These are phyloP conservation scores for Zea mays DNA, from an alignment of 176 grass and related monocot species.

Conservation along the genomic window Zm-B73-REFERENCE-NAM-5.0 NC_050099.1:223696501-223697000, in stretches of 20 bases:
- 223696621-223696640: conserved; percentile 74
- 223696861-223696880: conserved; percentile 1
- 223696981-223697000: conserved; percentile 73
- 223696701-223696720: neutral
- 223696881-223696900: conserved; percentile 19
- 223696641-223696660: conserved; percentile 86
- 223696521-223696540: conserved; percentile 5
- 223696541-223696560: neutral
- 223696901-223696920: conserved; percentile 49
- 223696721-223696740: neutral
- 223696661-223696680: conserved; percentile 73
- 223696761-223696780: conserved; percentile 84
- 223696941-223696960: conserved; percentile 95
- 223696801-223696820: conserved; percentile 79
- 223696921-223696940: conserved; percentile 78
- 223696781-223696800: conserved; percentile 94
- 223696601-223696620: conserved; percentile 80
- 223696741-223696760: conserved; percentile 33
- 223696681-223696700: conserved; percentile 65
- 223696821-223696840: conserved; percentile 92
- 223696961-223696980: conserved; percentile 91
- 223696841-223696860: conserved; percentile 67
- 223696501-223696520: conserved; percentile 25
- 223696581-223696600: conserved; percentile 79
- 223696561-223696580: neutral